Base-by-base conservation (phyloP, 2,329 filamentous ascomycete species). In the Xylaria sp. region DNA sequence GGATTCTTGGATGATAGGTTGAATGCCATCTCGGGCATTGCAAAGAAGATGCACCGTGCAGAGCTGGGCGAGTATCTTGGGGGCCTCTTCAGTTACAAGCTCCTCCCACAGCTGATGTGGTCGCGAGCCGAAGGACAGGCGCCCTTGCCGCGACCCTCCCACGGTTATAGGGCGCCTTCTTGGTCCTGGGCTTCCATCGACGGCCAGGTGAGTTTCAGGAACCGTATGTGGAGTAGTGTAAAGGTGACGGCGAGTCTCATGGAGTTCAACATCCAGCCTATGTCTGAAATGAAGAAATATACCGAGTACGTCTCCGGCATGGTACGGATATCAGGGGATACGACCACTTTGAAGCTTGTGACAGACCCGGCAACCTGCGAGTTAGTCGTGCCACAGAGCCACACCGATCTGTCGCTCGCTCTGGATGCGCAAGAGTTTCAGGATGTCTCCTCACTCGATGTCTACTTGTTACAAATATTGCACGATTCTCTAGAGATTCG, bases 41-140 rank as follows among this genome's bases (percentile, higher is more conserved):
- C 49, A 15, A 41, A 53, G 23, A 53, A 53, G 49, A 53, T 53
- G 35, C 49, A 53, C 35, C 49, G 37, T 15, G 35, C 49, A 41
- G 49, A 53, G 23, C 48, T 53, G 37, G 49, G 49, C 2, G 37
- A 53, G 15, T 53, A 53, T 10, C 37, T 53, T 15, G 49, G 37
- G 21, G 49, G 49, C 31, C 21, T 53, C 35, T 53, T 53, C 37
- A 53, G 49, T 21, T 53, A 53, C 23, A 6, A 4, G 23, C 49
- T 53, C 15, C 49, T 53, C 21, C 37, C 37, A n/a, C 49, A 53
- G 49, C 49, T 53, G 15, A 41, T 53, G 49, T 53, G 49, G 49
- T 29, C 49, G n/a, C 49, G 49, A 21, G 49, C 49, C 25, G 49
- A 53, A 29, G 49, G 23, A 15, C 49, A 41, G 23, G 8, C 15